phyloP scores from a whole-genome alignment of 129 eudicot genomes.

The Glebionis coronaria region DNA sequence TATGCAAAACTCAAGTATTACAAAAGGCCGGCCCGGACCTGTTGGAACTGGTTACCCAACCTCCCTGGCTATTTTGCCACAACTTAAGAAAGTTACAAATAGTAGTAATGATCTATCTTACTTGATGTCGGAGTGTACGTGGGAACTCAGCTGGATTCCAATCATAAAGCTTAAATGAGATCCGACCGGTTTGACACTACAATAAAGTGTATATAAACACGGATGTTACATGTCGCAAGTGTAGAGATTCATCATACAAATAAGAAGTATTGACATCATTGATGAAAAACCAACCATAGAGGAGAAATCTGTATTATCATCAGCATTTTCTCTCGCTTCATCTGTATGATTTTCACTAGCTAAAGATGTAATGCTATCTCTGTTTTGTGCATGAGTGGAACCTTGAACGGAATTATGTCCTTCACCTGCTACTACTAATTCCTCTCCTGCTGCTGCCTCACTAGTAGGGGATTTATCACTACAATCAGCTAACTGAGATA shows the following conservation, averaged over 20 bases:
- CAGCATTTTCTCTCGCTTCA: constrained; percentile 61
- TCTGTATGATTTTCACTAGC: constrained; percentile 59
- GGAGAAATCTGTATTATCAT: constrained; percentile 64
- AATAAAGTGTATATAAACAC: constrained; percentile 14
- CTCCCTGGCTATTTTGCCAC: background rate
- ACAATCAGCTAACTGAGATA: no score
- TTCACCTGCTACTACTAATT: constrained; percentile 41
- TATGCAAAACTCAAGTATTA: background rate
- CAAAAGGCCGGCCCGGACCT: no score
- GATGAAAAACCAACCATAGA: constrained; percentile 49
- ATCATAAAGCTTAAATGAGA: constrained; percentile 95
- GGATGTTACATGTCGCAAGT: background rate
- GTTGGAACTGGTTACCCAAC: background rate
- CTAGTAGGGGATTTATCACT: no score
- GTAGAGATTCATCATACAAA: background rate
- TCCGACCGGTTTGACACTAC: constrained; percentile 90
- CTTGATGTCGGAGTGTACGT: constrained; percentile 90
- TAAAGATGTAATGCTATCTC: constrained; percentile 47
- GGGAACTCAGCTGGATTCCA: constrained; percentile 99
- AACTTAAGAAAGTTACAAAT: constrained; percentile 37
- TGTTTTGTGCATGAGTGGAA: constrained; percentile 43
- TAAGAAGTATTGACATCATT: background rate
- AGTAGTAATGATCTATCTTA: constrained; percentile 45
- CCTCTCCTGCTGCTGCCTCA: constrained; percentile 52
- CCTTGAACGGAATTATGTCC: constrained; percentile 34